Percentiles rank a stretch among this genome's conserved stretches.
These are phyloP conservation scores for Pichia heedii DNA, from an alignment of 805 yeast species.

Conservation along the genomic window DNA sequence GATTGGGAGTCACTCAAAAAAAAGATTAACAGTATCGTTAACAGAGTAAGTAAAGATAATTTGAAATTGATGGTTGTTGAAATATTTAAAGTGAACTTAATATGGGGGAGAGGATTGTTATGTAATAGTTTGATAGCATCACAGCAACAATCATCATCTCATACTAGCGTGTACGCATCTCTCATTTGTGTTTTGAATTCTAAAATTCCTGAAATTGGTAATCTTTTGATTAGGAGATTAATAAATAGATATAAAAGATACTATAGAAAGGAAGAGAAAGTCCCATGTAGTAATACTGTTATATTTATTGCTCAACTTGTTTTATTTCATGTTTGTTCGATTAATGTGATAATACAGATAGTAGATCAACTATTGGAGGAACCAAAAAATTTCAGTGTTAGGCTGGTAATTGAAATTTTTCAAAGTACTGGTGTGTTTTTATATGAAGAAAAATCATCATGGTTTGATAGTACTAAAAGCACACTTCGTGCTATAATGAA, in stretches of 20 bases:
- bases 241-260: conserved; percentile 50
- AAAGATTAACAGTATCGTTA: conserved; percentile 39
- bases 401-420: conserved; percentile 43
- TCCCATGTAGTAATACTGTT: conserved; percentile 33
- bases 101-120: conserved; percentile 53
- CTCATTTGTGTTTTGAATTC: conserved; percentile 54
- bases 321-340: conserved; percentile 53
- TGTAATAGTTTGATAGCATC: conserved; percentile 49
- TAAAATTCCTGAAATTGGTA: conserved; percentile 62
- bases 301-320: conserved; percentile 53
- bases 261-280: conserved; percentile 38
- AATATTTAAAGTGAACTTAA: conserved; percentile 48
- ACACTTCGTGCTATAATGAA: conserved; percentile 52
- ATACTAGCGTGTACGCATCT: conserved; percentile 46
- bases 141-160: conserved; percentile 32
- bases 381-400: conserved; percentile 46
- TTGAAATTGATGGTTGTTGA: conserved; percentile 39
- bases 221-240: conserved; percentile 42
- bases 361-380: conserved; percentile 36
- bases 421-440: conserved; percentile 45
- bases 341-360: conserved; percentile 44
- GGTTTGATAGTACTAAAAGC: conserved; percentile 40
- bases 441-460: conserved; percentile 27
- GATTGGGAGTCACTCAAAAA: conserved; percentile 50
- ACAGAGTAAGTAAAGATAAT: conserved; percentile 37